A percentile compares a stretch with the other conserved stretches of the same genome.
Evolutionary conservation across 1,139 yeast genomes (phyloP).

Genomic region (Taphrina communis): DNA sequence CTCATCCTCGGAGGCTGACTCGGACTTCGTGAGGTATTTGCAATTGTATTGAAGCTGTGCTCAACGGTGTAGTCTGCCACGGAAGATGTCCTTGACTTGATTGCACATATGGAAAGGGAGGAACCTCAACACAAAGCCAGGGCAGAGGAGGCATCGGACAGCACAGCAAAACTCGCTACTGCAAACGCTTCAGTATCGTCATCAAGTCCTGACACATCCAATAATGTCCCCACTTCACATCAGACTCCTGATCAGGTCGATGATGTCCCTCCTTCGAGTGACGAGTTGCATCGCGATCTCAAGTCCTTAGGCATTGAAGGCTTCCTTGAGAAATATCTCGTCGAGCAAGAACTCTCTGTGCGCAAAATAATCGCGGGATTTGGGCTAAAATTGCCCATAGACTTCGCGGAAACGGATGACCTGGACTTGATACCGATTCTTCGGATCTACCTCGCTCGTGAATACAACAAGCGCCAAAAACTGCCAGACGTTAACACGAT

Average conservation of each 20-base stretch:
- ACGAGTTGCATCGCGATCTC: constrained; percentile 18
- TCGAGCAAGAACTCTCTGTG: neutral
- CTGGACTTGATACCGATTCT: constrained; percentile 26
- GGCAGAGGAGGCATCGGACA: neutral
- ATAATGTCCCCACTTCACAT: neutral
- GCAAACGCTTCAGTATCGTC: neutral
- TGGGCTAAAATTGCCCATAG: constrained; percentile 21
- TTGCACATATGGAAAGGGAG: constrained; percentile 13
- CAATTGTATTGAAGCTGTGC: neutral
- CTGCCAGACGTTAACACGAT: constrained; percentile 58
- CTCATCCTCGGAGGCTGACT: neutral
- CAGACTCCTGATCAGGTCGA: too few species aligned
- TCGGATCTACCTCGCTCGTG: constrained; percentile 25
- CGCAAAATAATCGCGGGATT: constrained; percentile 21
- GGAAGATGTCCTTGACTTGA: constrained; percentile 26
- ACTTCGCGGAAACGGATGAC: constrained; percentile 17
- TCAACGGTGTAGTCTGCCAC: neutral
- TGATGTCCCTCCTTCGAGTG: neutral
- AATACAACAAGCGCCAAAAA: constrained; percentile 27
- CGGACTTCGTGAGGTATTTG: neutral
- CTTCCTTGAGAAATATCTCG: constrained; percentile 16
- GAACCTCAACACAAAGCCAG: neutral
- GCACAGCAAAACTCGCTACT: neutral
- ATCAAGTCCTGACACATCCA: neutral
- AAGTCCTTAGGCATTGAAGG: constrained; percentile 17